These are phyloP conservation scores for Triticum turgidum DNA, from an alignment of 176 grass and related monocot species.

Conservation along the genomic window DNA sequence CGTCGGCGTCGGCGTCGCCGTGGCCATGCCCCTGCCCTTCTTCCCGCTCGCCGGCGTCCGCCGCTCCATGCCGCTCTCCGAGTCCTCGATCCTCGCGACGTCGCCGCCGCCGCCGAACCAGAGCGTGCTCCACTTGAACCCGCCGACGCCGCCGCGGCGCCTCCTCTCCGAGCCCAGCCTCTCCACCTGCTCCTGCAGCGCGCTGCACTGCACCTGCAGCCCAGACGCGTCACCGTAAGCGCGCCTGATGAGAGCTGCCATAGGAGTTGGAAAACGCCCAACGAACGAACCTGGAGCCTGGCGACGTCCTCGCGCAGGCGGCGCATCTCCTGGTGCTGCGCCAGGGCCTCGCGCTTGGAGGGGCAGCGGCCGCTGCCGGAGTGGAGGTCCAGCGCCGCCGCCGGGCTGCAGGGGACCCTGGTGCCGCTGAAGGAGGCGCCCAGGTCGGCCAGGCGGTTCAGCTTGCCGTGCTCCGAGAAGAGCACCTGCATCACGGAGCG, in stretches of 20 bases:
- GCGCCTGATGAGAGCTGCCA: neutral
- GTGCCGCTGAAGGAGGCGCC: slow-evolving; percentile 58
- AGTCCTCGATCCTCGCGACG: slow-evolving; percentile 61
- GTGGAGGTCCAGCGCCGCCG: slow-evolving; percentile 54
- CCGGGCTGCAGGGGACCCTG: slow-evolving; percentile 58
- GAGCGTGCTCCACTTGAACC: slow-evolving; percentile 78
- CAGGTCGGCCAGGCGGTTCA: slow-evolving; percentile 77
- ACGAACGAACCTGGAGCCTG: slow-evolving; percentile 57
- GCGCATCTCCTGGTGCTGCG: slow-evolving; percentile 84
- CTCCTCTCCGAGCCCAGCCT: slow-evolving; percentile 54
- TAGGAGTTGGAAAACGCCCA: neutral
- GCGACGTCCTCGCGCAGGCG: slow-evolving; percentile 81
- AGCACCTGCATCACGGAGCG: slow-evolving; percentile 91
- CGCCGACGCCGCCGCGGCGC: slow-evolving; percentile 40
- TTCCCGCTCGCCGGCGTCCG: slow-evolving; percentile 53
- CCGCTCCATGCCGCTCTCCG: slow-evolving; percentile 54
- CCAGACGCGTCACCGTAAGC: neutral
- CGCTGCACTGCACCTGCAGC: slow-evolving; percentile 72
- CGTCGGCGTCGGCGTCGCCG: slow-evolving; percentile 35
- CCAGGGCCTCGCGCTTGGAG: slow-evolving; percentile 80
- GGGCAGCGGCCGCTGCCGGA: slow-evolving; percentile 57
- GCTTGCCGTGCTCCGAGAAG: slow-evolving; percentile 92
- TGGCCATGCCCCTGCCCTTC: slow-evolving; percentile 40
- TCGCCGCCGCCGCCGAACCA: slow-evolving; percentile 51
- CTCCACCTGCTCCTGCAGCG: slow-evolving; percentile 78